Evolutionary conservation across 1,284 basidiomycete genomes (phyloP).

Genomic region (Xerocomus amazonicus): DNA sequence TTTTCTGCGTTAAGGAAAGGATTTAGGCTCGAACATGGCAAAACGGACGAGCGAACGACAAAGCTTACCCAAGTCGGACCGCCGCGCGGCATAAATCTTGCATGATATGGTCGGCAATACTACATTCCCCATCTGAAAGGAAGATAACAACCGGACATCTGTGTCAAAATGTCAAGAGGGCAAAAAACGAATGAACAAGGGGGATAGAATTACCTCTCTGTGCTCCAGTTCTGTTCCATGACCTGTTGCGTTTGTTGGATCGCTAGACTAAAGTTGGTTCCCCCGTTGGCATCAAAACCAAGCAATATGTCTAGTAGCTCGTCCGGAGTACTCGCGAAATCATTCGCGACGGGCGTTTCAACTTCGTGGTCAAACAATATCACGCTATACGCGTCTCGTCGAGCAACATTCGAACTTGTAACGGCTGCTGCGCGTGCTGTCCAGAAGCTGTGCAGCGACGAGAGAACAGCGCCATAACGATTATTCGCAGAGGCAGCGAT

Average conservation of each 20-base stretch:
- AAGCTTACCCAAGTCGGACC: slow-evolving; percentile 45
- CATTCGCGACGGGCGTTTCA: slow-evolving; percentile 38
- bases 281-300: slow-evolving; percentile 30
- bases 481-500: slow-evolving; percentile 44
- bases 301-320: slow-evolving; percentile 43
- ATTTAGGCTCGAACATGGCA: slow-evolving; percentile 1
- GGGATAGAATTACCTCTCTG: slow-evolving; percentile 42
- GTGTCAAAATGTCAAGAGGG: neutral
- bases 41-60: rapidly evolving
- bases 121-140: slow-evolving; percentile 57
- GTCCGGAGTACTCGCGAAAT: slow-evolving; percentile 48
- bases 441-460: slow-evolving; percentile 55
- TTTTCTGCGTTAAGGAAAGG: slow-evolving; percentile 36
- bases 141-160: slow-evolving; percentile 63
- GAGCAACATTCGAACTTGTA: slow-evolving; percentile 28
- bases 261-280: slow-evolving; percentile 50
- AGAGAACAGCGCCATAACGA: slow-evolving; percentile 56
- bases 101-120: slow-evolving; percentile 38
- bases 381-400: slow-evolving; percentile 57
- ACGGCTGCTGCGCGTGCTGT: slow-evolving; percentile 44
- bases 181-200: neutral
- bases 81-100: slow-evolving; percentile 47
- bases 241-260: slow-evolving; percentile 36
- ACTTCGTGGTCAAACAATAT: slow-evolving; percentile 44
- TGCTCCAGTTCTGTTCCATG: slow-evolving; percentile 52